Base-by-base conservation (phyloP, 352 stramenopile species). In the Pythium biforme region DNA sequence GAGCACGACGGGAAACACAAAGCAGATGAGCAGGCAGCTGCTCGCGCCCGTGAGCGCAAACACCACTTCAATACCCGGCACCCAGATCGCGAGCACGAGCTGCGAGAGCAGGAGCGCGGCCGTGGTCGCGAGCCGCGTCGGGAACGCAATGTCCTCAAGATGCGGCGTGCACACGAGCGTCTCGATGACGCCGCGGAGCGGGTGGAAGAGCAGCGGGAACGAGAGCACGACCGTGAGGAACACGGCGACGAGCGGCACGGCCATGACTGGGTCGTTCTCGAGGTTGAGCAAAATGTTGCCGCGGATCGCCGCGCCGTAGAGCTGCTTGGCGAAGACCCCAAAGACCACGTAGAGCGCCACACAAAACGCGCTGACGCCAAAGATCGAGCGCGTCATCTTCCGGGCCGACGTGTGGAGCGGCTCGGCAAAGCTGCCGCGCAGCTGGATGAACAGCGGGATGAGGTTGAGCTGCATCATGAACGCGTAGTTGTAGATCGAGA, bases 401-500 rank as follows among this genome's bases (percentile, higher is more conserved):
- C 59, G 69, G 3, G 64, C 51, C 15, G 79, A 83, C 22, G 64
- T 66, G 26, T 74, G 62, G 25, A 89, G 62, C 20, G 78, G 73
- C 56, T 90, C 77, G 2, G 69, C 71, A 33, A 82, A 88, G 53
- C 68, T 83, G 33, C 79, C 79, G 7, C 82, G 82, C 20, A 89
- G 60, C 51, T 89, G 76, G 47, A 87, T 80, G 59, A 90, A 92
- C 15, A 92, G 69, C 66, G 84, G 82, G 22, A 92, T 61, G 17
- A 94, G 64, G 62, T 94, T 94, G 59, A 94, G 57, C 25, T 94
- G 84, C 77, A 90, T 87, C 81, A 92, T 90, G 67, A 92, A 94
- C n/a, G 81, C 81, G 59, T 88, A 92, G 59, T 84, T 92, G 74
- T 85, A 92, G 68, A 94, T 88, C 22, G 80, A 89, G 41, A 90